Percentiles rank a stretch among this genome's conserved stretches.
phyloP scores from a whole-genome alignment of 2,329 filamentous ascomycete species.

The Colletotrichum liriopes region DNA sequence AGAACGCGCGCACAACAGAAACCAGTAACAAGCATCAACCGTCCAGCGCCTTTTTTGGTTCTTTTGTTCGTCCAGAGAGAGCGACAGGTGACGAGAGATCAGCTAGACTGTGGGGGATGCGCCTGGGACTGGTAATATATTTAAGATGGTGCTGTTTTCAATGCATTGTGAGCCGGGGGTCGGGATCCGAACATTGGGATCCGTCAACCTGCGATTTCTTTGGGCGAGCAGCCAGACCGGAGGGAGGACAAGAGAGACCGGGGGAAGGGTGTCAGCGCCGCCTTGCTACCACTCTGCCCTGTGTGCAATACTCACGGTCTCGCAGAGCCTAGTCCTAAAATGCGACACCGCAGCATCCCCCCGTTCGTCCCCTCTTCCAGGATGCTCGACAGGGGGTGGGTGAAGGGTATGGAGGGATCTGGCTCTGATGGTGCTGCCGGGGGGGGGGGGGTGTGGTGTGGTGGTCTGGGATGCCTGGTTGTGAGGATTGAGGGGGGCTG shows the following conservation, averaged over 20 bases:
- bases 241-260: constrained; percentile 10
- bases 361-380: constrained; percentile 40
- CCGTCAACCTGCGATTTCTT: constrained; percentile 27
- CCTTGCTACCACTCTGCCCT: constrained; percentile 31
- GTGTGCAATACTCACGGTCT: constrained; percentile 19
- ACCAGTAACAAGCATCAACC: constrained; percentile 33
- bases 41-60: constrained; percentile 17
- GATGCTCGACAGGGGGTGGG: constrained; percentile 26
- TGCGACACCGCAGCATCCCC: constrained; percentile 38
- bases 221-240: constrained; percentile 16
- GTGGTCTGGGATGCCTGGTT: constrained; percentile 28
- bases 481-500: constrained; percentile 32
- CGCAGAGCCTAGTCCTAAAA: constrained; percentile 39
- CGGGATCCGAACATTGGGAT: constrained; percentile 40
- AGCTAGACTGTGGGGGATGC: constrained; percentile 23
- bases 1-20: constrained; percentile 14
- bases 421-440: constrained; percentile 25
- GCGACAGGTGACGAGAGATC: constrained; percentile 31
- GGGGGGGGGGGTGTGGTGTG: constrained; percentile 23
- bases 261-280: constrained; percentile 27
- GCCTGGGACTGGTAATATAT: constrained; percentile 41
- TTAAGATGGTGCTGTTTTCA: constrained; percentile 41
- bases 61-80: constrained; percentile 32
- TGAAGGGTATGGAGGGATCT: constrained; percentile 33
- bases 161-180: constrained; percentile 33